Evolutionary conservation across 129 eudicot genomes (phyloP), one percentile per base, ranked within the genome.

Genomic region (Artemisia tridentata): DNA sequence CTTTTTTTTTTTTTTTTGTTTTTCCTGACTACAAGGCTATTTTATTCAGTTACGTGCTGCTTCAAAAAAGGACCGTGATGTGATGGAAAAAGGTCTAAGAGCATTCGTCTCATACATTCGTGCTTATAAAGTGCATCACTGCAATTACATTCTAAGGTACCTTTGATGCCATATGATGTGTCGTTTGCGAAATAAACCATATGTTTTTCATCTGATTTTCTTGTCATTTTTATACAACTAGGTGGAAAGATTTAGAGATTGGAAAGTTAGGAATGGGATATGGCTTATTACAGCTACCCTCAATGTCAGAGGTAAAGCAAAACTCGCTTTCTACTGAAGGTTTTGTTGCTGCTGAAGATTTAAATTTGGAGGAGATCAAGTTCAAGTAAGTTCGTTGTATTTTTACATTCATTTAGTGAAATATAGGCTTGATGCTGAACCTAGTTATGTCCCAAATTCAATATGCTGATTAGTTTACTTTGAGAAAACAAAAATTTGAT

Each of bases 211-310:
- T 25, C 46, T 50, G 50, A 27, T 13, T 61, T 27, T 25, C 12
- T 31, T 71, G 25, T 19, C 20, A 43, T 46, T 71, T 54, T 19
- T 11, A 23, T 7, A n/a, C 52, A 18, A 68, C 51, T 64, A 92
- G 98, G 66, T 92, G 95, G 96, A 92, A 89, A 87, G 90, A 85
- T 62, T 88, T 92, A 56, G 95, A 89, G 80, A 80, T 92, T 43
- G 98, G 96, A 74, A 89, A 85, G 63, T 82, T 92, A 77, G 98
- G 92, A 18, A 89, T 89, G 98, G 98, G 90, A 20, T 92, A 68
- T 80, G 98, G 98, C 46, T 76, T 92, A 47, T 75, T 92, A 83
- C 96, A 92, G 83, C 86, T 92, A 53, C 98, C 96, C 49, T 75
- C 86, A 20, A 79, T 92, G 86, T 82, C 98, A 0, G 98, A 92